Conservation (phyloP, 2,329 filamentous ascomycete species). For the Pseudogymnoascus sp. region DNA sequence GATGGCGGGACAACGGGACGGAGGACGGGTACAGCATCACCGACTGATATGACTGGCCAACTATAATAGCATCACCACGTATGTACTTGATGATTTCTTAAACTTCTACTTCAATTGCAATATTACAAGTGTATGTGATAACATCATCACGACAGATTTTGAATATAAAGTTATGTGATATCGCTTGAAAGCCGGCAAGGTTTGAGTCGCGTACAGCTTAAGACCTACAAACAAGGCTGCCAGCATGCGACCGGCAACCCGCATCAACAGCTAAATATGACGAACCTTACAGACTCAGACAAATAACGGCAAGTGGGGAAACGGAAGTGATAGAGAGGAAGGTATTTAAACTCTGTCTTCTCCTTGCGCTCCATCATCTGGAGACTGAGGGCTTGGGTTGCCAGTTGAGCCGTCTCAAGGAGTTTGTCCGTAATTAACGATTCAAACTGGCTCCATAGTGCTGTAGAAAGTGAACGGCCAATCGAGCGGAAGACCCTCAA, state of each 20-base stretch:
- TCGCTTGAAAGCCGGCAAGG: not conserved
- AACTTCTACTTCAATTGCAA: not conserved
- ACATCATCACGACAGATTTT: not conserved
- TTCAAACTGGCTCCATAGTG: no score
- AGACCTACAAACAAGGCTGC: not conserved
- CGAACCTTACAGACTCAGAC: not conserved
- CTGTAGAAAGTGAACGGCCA: no score
- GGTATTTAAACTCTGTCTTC: not conserved
- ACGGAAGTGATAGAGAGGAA: no score
- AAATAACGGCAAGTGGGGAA: not conserved
- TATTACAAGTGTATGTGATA: not conserved
- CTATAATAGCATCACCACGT: not conserved
- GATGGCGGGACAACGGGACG: constrained; percentile 7
- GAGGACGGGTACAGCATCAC: not conserved
- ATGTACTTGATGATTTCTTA: not conserved
- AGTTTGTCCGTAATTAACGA: no score
- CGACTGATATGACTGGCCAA: not conserved
- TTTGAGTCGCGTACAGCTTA: not conserved
- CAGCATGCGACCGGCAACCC: not conserved
- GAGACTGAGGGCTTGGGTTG: no score
- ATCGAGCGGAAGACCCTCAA: no score
- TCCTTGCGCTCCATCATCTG: not conserved
- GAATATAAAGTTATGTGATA: not conserved
- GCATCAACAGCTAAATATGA: not conserved
- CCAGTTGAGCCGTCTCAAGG: no score